These are phyloP conservation scores for Miscanthus lutarioriparius DNA, from an alignment of 176 grass and related monocot genomes.

Conservation along the genomic window DNA sequence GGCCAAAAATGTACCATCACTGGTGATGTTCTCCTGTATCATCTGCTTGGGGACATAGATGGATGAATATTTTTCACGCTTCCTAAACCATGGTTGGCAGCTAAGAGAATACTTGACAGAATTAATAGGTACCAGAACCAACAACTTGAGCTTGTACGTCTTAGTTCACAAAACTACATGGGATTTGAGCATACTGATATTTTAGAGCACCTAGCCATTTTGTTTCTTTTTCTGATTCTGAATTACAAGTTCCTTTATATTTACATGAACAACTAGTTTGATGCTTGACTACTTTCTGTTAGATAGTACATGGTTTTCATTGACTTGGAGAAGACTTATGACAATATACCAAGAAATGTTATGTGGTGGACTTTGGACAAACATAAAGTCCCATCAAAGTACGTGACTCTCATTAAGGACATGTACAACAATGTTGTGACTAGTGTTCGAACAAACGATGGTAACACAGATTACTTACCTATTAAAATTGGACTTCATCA, in stretches of 20 bases:
- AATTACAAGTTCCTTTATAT: not conserved
- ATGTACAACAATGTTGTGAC: no score
- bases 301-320: no score
- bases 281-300: not conserved
- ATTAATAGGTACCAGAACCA: conserved; percentile 56
- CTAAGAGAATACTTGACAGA: conserved; percentile 54
- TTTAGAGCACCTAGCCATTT: not conserved
- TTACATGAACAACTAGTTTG: not conserved
- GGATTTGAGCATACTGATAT: not conserved
- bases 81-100: conserved; percentile 65
- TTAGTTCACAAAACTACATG: not conserved
- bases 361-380: no score
- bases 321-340: no score
- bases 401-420: no score
- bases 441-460: no score
- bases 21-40: conserved; percentile 12
- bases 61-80: conserved; percentile 60
- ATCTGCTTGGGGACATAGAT: conserved; percentile 39
- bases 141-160: conserved; percentile 1
- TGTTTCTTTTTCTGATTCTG: not conserved
- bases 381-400: no score
- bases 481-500: no score
- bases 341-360: no score
- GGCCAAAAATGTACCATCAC: conserved; percentile 23
- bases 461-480: no score